These are phyloP conservation scores for Salix brachista DNA, from an alignment of 345 rosid genomes.

Conservation along the genomic window DNA sequence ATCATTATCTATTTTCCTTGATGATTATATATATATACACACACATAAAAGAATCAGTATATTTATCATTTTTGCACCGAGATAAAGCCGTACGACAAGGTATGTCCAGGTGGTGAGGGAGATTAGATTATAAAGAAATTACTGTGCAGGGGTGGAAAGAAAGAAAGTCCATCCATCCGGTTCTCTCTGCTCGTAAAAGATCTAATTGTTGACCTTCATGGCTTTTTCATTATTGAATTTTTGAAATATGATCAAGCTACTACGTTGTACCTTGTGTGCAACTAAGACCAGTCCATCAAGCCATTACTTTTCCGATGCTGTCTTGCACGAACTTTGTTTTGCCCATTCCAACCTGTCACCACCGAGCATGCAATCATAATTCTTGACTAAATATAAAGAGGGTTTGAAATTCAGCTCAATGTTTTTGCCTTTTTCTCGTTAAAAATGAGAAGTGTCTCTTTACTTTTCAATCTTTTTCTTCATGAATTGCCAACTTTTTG, in stretches of 20 bases:
- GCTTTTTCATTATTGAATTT: background rate
- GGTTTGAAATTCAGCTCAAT: slow-evolving; percentile 18
- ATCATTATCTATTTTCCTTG: no score
- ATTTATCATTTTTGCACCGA: background rate
- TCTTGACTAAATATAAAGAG: slow-evolving; percentile 40
- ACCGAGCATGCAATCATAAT: slow-evolving; percentile 41
- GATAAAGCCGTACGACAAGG: background rate
- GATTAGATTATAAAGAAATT: background rate
- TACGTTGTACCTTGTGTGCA: slow-evolving; percentile 23
- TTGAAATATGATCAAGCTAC: background rate
- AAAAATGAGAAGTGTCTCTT: slow-evolving; percentile 20
- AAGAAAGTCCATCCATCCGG: no score
- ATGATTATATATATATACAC: no score
- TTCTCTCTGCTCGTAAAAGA: background rate
- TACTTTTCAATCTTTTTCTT: slow-evolving; percentile 31
- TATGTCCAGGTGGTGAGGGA: background rate
- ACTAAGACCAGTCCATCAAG: background rate
- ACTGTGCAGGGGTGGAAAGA: background rate
- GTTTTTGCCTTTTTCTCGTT: slow-evolving; percentile 3
- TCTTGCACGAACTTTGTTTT: slow-evolving; percentile 8
- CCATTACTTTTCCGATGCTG: slow-evolving; percentile 11
- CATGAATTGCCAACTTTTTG: slow-evolving; percentile 39
- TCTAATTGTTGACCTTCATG: background rate
- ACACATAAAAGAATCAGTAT: no score
- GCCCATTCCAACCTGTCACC: slow-evolving; percentile 35